Base-by-base conservation (phyloP, 2,329 filamentous ascomycete species). In the Fusarium chaquense region DNA sequence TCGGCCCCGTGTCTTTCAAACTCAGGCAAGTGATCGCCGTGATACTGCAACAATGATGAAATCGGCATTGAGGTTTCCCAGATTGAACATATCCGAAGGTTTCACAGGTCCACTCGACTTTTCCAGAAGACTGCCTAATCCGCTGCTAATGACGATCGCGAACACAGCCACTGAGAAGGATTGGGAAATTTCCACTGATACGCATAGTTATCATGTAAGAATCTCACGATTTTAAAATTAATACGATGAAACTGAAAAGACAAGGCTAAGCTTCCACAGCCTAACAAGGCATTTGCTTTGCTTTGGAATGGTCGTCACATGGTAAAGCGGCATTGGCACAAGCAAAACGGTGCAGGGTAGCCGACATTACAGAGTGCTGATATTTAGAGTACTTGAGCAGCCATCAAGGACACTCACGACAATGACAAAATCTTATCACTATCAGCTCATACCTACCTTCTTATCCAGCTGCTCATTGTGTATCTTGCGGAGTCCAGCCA, bases 1-100 rank as follows among this genome's bases (percentile, higher is more conserved):
- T 56, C 67, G 67, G 67, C 50, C 58, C 67, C 54, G 44, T 52
- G 9, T 36, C 30, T n/a, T 41, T 41, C 41, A 58, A 44, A 16
- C 50, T 54, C 22, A 32, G 53, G 58, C 45, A 18, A 18, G 46
- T 7, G 49, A 68, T 67, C 62, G 30, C 22, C 50, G 30, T n/a
- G 20, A 11, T 52, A 36, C n/a, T 9, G 18, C 38, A 43, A 16
- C 9, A 33, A 44, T 64, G 49, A 69, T 45, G 50, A 49, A 67
- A 53, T 13, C 30, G 40, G 20, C 32, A 52, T 45, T 40, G 38
- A 36, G 44, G 13, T 33, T 47, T 35, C 24, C 46, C 24, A 46
- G 44, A 43, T 46, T 18, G 52, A 59, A 52, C n/a, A 58, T 9
- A 13, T 28, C 20, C 9, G 18, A 30, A 30, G 20, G 15, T 33